phyloP scores from a whole-genome alignment of 179 eudicot species.

The Sideroxylon spinosum region DNA sequence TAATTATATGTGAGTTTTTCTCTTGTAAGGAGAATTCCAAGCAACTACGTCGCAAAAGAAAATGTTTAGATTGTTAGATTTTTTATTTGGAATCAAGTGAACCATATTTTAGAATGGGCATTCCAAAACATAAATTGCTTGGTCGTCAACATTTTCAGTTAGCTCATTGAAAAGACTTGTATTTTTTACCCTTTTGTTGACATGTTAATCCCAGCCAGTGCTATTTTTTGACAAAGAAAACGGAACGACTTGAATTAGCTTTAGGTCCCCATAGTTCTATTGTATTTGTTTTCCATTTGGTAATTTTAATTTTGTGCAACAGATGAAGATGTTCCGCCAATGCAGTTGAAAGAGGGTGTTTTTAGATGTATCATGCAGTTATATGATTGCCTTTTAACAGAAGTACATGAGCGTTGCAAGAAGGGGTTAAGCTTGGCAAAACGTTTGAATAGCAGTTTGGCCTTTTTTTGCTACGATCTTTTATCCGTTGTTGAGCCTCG shows the following conservation, averaged over 20 bases:
- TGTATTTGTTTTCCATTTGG: not conserved
- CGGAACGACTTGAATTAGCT: not conserved
- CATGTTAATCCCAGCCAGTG: not conserved
- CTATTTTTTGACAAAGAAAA: not conserved
- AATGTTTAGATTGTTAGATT: not conserved
- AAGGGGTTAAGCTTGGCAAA: conserved; percentile 93
- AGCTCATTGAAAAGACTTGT: not conserved
- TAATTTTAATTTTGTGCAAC: conserved; percentile 19
- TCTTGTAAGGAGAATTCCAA: too few species aligned
- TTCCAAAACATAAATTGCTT: not conserved
- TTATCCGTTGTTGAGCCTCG: conserved; percentile 94
- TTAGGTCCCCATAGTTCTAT: not conserved
- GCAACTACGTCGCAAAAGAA: not conserved
- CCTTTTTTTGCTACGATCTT: conserved; percentile 95
- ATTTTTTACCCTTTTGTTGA: not conserved
- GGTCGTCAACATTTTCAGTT: too few species aligned
- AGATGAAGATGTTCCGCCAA: conserved; percentile 99
- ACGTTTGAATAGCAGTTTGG: conserved; percentile 90
- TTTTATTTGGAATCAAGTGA: not conserved
- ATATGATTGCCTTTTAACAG: conserved; percentile 95
- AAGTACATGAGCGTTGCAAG: conserved; percentile 99
- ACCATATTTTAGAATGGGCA: not conserved
- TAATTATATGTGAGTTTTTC: not conserved
- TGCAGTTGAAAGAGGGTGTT: conserved; percentile 97
- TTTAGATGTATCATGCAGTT: conserved; percentile 94